Percentiles rank a stretch among this genome's conserved stretches.
These are phyloP conservation scores for Vaccinium myrtillus DNA, from an alignment of 148 eudicot species.

Conservation along the genomic window DNA sequence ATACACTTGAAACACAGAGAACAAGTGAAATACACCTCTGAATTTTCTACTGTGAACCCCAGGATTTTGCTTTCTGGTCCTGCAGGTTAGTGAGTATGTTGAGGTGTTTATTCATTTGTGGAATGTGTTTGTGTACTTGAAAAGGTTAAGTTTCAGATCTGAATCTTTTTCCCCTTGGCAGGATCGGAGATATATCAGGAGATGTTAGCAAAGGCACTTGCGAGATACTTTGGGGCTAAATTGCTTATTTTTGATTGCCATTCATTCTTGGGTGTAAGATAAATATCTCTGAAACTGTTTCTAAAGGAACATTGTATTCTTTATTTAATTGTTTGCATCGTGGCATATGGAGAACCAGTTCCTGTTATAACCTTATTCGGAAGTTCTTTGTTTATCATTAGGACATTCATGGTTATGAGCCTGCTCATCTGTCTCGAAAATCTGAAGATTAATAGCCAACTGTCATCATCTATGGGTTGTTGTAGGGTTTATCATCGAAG, in stretches of 20 bases:
- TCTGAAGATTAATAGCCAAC: not conserved
- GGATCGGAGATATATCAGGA: slow-evolving; percentile 98
- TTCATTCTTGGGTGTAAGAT: slow-evolving; percentile 77
- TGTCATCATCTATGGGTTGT: slow-evolving; percentile 8
- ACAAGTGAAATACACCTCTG: slow-evolving; percentile 74
- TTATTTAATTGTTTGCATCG: not conserved
- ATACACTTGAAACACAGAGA: slow-evolving; percentile 84
- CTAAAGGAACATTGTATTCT: not conserved
- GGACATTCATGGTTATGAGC: not conserved
- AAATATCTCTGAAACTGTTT: not conserved
- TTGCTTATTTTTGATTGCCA: slow-evolving; percentile 88
- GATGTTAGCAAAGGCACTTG: slow-evolving; percentile 87
- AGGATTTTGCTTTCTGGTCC: slow-evolving; percentile 96
- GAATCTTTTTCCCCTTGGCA: slow-evolving; percentile 27
- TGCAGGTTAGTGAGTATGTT: slow-evolving; percentile 51
- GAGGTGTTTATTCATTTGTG: not conserved
- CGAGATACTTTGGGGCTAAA: slow-evolving; percentile 80
- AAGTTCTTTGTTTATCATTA: not conserved
- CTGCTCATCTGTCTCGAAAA: not conserved
- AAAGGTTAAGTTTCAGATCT: slow-evolving; percentile 9
- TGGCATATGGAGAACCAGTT: not conserved
- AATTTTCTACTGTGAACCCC: slow-evolving; percentile 80
- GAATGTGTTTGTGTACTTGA: not conserved
- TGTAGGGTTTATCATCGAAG: slow-evolving; percentile 62
- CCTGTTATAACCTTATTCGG: not conserved